A percentile compares a stretch with the other conserved stretches of the same genome.
Evolutionary conservation across 164 flowering plant genomes (phyloP).

Genomic region (Annona squamosa): DNA sequence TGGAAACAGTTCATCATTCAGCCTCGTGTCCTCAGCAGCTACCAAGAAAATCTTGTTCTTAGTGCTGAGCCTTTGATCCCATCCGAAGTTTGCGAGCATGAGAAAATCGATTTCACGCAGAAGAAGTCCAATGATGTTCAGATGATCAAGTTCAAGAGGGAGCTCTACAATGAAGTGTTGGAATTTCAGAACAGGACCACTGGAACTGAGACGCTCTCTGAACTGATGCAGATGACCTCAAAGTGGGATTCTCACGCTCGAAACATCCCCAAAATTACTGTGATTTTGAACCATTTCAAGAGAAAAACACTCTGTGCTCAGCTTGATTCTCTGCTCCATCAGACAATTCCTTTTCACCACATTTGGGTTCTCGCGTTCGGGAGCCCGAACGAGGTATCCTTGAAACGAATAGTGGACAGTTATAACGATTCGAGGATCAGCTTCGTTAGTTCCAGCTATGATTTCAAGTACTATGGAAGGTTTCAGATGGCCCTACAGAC

Average conservation of each 20-base stretch:
- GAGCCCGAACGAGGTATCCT: slow-evolving; percentile 64
- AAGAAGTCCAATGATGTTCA: slow-evolving; percentile 75
- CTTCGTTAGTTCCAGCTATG: slow-evolving; percentile 88
- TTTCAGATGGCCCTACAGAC: slow-evolving; percentile 96
- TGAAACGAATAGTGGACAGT: slow-evolving; percentile 66
- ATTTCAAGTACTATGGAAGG: slow-evolving; percentile 95
- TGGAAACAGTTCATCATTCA: slow-evolving; percentile 69
- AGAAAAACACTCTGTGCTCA: slow-evolving; percentile 92
- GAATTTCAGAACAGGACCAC: slow-evolving; percentile 53
- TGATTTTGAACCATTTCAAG: slow-evolving; percentile 93
- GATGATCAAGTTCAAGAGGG: slow-evolving; percentile 85
- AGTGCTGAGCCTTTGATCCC: slow-evolving; percentile 32
- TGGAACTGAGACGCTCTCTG: slow-evolving; percentile 64
- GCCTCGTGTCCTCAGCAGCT: slow-evolving; percentile 36
- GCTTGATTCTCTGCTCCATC: slow-evolving; percentile 76
- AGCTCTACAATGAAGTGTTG: slow-evolving; percentile 64
- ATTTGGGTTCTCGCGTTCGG: slow-evolving; percentile 92
- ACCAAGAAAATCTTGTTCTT: slow-evolving; percentile 40
- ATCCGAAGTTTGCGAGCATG: slow-evolving; percentile 69
- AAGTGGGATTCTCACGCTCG: slow-evolving; percentile 61
- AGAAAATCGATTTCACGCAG: slow-evolving; percentile 81
- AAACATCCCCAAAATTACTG: slow-evolving; percentile 61
- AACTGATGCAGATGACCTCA: slow-evolving; percentile 78
- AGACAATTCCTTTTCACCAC: slow-evolving; percentile 78
- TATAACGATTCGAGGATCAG: slow-evolving; percentile 79